Evolutionary conservation across 768 basidiomycete species (phyloP).

Genomic region (Suillus occidentalis): DNA sequence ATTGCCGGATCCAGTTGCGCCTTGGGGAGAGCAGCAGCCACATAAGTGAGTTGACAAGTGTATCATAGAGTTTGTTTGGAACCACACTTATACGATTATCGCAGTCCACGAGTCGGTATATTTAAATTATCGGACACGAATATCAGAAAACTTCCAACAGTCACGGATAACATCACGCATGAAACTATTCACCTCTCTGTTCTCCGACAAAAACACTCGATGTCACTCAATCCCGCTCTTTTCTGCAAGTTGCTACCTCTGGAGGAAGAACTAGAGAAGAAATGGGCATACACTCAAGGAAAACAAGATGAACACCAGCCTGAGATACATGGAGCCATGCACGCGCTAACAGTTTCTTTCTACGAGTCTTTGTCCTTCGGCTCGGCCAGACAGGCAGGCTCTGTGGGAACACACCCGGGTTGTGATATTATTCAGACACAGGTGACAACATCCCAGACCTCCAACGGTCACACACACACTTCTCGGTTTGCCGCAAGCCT

Average conservation of each 20-base stretch:
- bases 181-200: constrained; percentile 67
- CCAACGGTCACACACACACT: constrained; percentile 9
- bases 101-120: constrained; percentile 54
- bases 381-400: constrained; percentile 18
- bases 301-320: constrained; percentile 12
- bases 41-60: constrained; percentile 51
- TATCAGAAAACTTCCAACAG: constrained; percentile 49
- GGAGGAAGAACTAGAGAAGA: constrained; percentile 49
- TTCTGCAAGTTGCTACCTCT: constrained; percentile 46
- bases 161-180: constrained; percentile 45
- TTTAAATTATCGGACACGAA: constrained; percentile 46
- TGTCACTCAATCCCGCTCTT: constrained; percentile 46
- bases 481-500: constrained; percentile 27
- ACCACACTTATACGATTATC: background rate
- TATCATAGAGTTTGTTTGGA: background rate
- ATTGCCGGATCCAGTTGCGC: constrained; percentile 49
- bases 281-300: constrained; percentile 45
- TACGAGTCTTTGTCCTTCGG: constrained; percentile 16
- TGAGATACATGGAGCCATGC: constrained; percentile 10
- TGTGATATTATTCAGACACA: constrained; percentile 22
- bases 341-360: constrained; percentile 6
- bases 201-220: constrained; percentile 34
- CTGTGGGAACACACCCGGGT: constrained; percentile 17
- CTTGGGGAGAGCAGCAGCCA: constrained; percentile 62
- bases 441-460: constrained; percentile 12